Evolutionary conservation across 2,329 filamentous ascomycete genomes (phyloP).

Genomic region (Chrysoporthe puriensis): DNA sequence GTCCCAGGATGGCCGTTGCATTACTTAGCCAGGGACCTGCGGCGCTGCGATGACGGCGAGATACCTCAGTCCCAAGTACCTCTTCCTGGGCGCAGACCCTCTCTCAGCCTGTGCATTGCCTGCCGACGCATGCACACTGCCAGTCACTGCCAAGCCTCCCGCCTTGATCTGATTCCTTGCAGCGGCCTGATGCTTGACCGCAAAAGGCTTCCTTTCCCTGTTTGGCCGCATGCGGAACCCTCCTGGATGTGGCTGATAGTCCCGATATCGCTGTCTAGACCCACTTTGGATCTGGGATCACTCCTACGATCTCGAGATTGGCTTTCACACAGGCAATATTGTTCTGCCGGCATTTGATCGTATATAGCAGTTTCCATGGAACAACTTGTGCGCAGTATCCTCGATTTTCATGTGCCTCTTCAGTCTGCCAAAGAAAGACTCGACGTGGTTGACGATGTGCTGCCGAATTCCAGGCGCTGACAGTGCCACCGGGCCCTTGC

Average conservation of each 20-base stretch:
- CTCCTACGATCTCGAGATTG: background rate
- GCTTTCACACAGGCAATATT: background rate
- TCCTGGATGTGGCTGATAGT: background rate
- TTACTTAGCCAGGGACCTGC: background rate
- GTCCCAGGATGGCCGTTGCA: slow-evolving; percentile 6
- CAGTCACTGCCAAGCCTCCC: background rate
- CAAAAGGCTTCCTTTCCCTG: background rate
- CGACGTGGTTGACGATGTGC: background rate
- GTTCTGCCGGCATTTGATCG: background rate
- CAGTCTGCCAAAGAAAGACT: background rate
- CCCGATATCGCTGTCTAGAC: slow-evolving; percentile 9
- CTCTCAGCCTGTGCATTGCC: background rate
- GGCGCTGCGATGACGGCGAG: background rate
- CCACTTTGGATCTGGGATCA: background rate
- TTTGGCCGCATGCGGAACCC: slow-evolving; percentile 1
- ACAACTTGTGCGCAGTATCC: background rate
- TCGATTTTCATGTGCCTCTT: background rate
- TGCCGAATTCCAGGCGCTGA: background rate
- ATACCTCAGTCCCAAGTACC: slow-evolving; percentile 7
- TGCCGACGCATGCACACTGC: background rate
- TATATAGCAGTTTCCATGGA: background rate
- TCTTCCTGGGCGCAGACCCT: background rate
- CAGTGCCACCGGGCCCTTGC: background rate
- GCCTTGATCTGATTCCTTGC: background rate
- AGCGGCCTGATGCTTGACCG: background rate